Percentiles rank a stretch among this genome's conserved stretches.
Conservation (phyloP, 257 asterid species). For the Solanum megistacrolobum region DNA sequence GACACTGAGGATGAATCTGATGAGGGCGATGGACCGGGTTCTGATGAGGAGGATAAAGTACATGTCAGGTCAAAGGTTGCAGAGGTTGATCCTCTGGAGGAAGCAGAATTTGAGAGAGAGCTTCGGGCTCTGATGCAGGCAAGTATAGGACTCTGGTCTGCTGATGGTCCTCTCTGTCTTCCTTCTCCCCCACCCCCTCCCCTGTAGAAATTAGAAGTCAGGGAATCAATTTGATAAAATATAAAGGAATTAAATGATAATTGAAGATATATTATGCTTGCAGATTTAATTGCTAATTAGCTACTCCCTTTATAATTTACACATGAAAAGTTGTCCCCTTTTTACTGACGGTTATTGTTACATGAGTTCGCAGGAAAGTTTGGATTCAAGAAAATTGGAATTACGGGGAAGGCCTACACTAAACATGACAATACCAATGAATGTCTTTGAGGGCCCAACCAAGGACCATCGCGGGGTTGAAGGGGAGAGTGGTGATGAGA, state of each 20-base stretch:
- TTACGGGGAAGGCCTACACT: constrained; percentile 79
- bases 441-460: constrained; percentile 63
- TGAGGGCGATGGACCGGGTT: constrained; percentile 58
- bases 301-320: background rate
- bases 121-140: constrained; percentile 95
- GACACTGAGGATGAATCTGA: constrained; percentile 76
- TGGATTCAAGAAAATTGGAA: constrained; percentile 93
- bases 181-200: background rate
- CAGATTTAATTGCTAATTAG: background rate
- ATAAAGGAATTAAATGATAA: background rate
- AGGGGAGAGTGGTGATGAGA: constrained; percentile 91
- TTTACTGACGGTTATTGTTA: background rate
- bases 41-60: constrained; percentile 87
- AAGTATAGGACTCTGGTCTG: constrained; percentile 3
- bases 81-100: constrained; percentile 77
- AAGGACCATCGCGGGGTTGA: constrained; percentile 64
- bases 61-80: constrained; percentile 86
- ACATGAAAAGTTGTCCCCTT: background rate
- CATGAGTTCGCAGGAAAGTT: constrained; percentile 69
- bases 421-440: constrained; percentile 92
- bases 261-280: background rate
- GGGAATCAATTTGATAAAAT: background rate
- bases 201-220: background rate
- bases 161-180: background rate
- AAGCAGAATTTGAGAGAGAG: constrained; percentile 88